Conservation (phyloP, 1,284 basidiomycete genomes). For the Leucoagaricus sp. region DNA sequence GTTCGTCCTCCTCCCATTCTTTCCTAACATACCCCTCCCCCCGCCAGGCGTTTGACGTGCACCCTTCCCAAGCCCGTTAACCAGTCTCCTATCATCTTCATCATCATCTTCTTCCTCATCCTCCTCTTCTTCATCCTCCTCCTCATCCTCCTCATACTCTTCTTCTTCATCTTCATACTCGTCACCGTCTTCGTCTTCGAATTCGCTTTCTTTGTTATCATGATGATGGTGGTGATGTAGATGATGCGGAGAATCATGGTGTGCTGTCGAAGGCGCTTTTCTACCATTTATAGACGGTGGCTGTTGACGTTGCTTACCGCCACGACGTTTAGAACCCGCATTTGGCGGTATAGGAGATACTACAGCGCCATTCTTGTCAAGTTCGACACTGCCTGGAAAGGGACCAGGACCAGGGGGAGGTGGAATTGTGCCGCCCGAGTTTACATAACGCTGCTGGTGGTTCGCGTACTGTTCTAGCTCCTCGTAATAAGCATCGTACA, state of each 20-base stretch:
- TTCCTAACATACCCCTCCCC: constrained; percentile 14
- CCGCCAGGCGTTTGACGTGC: constrained; percentile 23
- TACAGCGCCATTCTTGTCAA: constrained; percentile 89
- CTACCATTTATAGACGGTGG: constrained; percentile 21
- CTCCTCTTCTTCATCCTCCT: constrained; percentile 55
- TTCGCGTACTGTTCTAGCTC: constrained; percentile 98
- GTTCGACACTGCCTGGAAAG: constrained; percentile 96
- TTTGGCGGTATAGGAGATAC: constrained; percentile 54
- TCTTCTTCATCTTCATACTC: constrained; percentile 68
- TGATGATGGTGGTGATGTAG: constrained; percentile 41
- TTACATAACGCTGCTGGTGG: constrained; percentile 93
- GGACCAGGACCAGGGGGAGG: constrained; percentile 96
- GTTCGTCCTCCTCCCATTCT: constrained; percentile 23
- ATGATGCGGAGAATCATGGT: constrained; percentile 31
- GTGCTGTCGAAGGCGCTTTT: constrained; percentile 15
- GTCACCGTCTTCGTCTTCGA: constrained; percentile 60
- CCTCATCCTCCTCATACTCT: constrained; percentile 63
- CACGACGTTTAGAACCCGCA: constrained; percentile 31
- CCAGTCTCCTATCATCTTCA: constrained; percentile 61
- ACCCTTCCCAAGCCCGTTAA: constrained; percentile 50
- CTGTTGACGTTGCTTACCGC: constrained; percentile 30
- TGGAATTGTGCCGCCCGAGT: constrained; percentile 81
- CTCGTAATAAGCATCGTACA: constrained; percentile 99
- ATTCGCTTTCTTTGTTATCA: constrained; percentile 43
- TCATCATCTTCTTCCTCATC: constrained; percentile 56